Evolutionary conservation across 1,139 yeast species (phyloP).

Genomic region (Suhomyces taliae): DNA sequence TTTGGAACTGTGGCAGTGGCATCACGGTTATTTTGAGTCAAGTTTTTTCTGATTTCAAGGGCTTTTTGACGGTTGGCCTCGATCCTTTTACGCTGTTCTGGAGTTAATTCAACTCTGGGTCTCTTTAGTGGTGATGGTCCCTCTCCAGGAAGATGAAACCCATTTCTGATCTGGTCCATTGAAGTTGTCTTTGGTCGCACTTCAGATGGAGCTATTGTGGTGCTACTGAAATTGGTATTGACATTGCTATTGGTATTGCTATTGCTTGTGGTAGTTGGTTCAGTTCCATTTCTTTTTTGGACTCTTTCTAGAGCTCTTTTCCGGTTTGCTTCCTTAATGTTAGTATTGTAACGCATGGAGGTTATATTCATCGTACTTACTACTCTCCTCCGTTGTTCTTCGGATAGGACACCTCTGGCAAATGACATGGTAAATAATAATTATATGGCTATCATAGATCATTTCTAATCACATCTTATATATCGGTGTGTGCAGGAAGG

Average conservation of each 20-base stretch:
- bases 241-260: no score
- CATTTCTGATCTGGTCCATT: constrained; percentile 11
- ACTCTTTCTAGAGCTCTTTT: constrained; percentile 59
- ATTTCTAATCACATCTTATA: background rate
- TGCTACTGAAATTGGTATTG: background rate
- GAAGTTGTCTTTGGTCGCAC: constrained; percentile 9
- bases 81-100: constrained; percentile 52
- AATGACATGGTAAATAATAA: constrained; percentile 10
- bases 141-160: constrained; percentile 8
- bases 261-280: background rate
- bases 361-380: constrained; percentile 10
- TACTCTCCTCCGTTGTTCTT: constrained; percentile 16
- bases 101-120: constrained; percentile 39
- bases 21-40: constrained; percentile 28
- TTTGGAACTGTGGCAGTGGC: constrained; percentile 21
- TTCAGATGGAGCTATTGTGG: constrained; percentile 12
- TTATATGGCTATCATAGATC: background rate
- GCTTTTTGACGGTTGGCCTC: constrained; percentile 63
- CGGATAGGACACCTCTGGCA: constrained; percentile 14
- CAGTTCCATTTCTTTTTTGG: constrained; percentile 34
- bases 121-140: constrained; percentile 9
- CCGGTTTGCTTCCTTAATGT: constrained; percentile 55
- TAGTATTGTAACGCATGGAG: background rate
- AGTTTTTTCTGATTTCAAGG: constrained; percentile 48
- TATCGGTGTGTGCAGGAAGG: background rate